phyloP scores from a whole-genome alignment of 768 basidiomycete genomes.

The Xanthoconium stramineum region DNA sequence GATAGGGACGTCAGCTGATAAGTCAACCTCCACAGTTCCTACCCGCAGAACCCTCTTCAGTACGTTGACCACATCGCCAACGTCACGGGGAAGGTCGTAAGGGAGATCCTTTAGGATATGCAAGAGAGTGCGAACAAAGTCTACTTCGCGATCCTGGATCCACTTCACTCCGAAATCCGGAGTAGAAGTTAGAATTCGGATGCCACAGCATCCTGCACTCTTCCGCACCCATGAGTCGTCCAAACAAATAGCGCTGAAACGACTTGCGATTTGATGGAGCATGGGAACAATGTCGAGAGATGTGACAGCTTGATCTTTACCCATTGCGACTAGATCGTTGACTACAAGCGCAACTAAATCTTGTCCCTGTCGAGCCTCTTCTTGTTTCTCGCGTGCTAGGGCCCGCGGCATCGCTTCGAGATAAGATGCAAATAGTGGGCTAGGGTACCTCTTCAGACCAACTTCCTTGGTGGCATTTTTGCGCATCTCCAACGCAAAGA shows the following conservation, averaged over 20 bases:
- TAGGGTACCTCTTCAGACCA: conserved; percentile 51
- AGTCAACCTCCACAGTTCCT: conserved; percentile 49
- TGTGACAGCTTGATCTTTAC: conserved; percentile 42
- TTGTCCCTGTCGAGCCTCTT: conserved; percentile 59
- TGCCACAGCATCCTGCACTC: conserved; percentile 84
- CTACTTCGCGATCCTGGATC: conserved; percentile 83
- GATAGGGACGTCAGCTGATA: conserved; percentile 40
- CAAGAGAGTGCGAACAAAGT: conserved; percentile 84
- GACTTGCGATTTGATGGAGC: conserved; percentile 77
- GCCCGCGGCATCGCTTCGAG: conserved; percentile 81
- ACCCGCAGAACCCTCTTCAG: conserved; percentile 64
- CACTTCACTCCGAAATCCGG: conserved; percentile 72
- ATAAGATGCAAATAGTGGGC: conserved; percentile 60
- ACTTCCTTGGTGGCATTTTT: conserved; percentile 53
- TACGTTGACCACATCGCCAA: conserved; percentile 76
- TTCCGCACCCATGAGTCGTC: conserved; percentile 91
- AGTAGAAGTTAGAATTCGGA: conserved; percentile 73
- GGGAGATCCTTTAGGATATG: conserved; percentile 95
- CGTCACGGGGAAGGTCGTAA: conserved; percentile 78
- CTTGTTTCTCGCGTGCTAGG: conserved; percentile 60
- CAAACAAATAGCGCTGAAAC: conserved; percentile 82
- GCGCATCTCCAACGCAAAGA: conserved; percentile 75
- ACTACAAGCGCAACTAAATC: conserved; percentile 61
- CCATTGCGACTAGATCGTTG: conserved; percentile 60
- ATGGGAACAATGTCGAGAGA: conserved; percentile 60